Base-by-base conservation (phyloP, 1,139 yeast genomes). In the Magnusiomyces tetraspermus region DNA sequence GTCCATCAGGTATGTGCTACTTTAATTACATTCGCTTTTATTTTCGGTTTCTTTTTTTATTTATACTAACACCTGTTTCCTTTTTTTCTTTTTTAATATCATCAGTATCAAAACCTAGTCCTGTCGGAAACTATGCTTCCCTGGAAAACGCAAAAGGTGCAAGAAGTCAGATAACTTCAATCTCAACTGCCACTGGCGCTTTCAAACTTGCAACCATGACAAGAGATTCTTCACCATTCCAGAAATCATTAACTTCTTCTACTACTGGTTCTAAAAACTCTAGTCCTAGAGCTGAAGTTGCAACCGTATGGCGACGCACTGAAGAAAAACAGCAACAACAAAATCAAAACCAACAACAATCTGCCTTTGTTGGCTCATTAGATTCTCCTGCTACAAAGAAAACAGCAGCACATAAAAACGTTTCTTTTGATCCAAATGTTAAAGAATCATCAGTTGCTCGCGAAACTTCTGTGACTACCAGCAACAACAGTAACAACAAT, bases 141-240 rank as follows among this genome's bases (percentile, higher is more conserved):
- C 37, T 48, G 45, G 50, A 50, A 3, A 47, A 13, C 31, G 42
- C 51, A 19, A 31, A 31, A 37, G 48, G 42, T 43, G 46, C 43
- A 38, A 48, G 28, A 38, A 49, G 47, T 40, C 53, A 38, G 48
- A 52, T 49, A 28, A 48, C 52, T 31, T 53, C 50, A 38, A 42
- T 51, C 42, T 59, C 71, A 11, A 65, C 71, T 4, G 62, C 68
- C 10, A 60, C 69, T 0, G 71, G 71, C 11, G 58, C 67, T 4
- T 67, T 62, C 56, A 68, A 66, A 51, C 61, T 69, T 48, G 67
- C 64, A 2, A 62, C 70, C 3, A 62, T 67, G 62, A 24, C 38
- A 19, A 22, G 49, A 19, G 49, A 46, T 8, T 3, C 43, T 36
- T 36, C 49, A 5, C 30, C 48, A 15, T 45, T 41, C 21, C 43